phyloP scores from a whole-genome alignment of 805 yeast species.

The Lipomyces sp. region DNA sequence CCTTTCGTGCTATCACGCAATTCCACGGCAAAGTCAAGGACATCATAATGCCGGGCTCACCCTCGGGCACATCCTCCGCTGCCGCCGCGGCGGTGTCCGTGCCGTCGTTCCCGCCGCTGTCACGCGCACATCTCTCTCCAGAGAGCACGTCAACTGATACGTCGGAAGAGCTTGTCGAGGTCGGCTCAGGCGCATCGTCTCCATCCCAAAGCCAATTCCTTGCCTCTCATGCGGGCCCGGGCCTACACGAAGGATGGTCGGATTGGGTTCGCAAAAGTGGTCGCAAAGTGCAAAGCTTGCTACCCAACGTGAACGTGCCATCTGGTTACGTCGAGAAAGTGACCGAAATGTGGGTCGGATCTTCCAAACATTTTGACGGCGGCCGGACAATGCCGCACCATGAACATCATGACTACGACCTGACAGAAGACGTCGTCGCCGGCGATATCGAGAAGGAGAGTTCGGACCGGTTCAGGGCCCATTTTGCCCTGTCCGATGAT shows the following conservation, averaged over 20 bases:
- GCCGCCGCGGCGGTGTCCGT: not conserved
- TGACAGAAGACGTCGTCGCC: conserved; percentile 46
- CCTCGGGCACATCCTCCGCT: not conserved
- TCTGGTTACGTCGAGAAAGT: conserved; percentile 44
- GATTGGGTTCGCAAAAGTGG: conserved; percentile 39
- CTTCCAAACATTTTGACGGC: conserved; percentile 63
- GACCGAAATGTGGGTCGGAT: conserved; percentile 60
- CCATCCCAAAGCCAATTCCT: conserved; percentile 14
- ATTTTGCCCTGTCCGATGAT: conserved; percentile 64
- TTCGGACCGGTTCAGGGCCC: conserved; percentile 62
- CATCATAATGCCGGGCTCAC: not conserved
- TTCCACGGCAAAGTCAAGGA: conserved; percentile 5
- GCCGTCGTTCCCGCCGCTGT: not conserved
- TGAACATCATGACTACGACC: conserved; percentile 57
- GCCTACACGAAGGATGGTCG: conserved; percentile 34
- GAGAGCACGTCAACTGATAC: conserved; percentile 15
- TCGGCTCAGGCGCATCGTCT: conserved; percentile 13
- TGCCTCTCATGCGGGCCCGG: not conserved
- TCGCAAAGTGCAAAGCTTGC: conserved; percentile 28
- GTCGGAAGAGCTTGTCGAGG: conserved; percentile 31
- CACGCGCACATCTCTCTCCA: not conserved
- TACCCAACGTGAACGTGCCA: conserved; percentile 23
- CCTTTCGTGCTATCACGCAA: conserved; percentile 6
- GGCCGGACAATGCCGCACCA: conserved; percentile 43
- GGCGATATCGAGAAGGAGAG: conserved; percentile 45